Conservation (phyloP, 495 filamentous ascomycete genomes). For the Polyplosphaeria fusca region DNA sequence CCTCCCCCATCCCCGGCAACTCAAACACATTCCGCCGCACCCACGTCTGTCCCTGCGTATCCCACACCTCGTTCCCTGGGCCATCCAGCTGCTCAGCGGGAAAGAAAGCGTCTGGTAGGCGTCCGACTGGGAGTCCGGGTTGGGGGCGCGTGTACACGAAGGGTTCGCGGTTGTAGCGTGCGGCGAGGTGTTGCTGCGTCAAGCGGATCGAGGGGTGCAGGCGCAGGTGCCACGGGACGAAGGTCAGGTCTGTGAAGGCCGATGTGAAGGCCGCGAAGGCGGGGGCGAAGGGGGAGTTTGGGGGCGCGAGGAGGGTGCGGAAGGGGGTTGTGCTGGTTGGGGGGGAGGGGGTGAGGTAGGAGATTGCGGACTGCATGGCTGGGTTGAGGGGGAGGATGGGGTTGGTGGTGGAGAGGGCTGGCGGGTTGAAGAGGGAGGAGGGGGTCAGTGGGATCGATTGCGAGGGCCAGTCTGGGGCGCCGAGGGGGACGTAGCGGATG, state of each 20-base stretch:
- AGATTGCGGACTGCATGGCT: not conserved
- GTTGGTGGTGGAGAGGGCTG: not conserved
- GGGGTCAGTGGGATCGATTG: no score
- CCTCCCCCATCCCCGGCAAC: not conserved
- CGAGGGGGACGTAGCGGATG: slow-evolving; percentile 27
- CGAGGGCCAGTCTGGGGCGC: not conserved
- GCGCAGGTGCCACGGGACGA: slow-evolving; percentile 39
- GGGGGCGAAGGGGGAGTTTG: slow-evolving; percentile 21
- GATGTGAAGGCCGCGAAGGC: slow-evolving; percentile 37
- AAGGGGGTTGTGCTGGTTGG: slow-evolving; percentile 20
- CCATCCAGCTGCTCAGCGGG: not conserved
- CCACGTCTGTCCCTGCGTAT: not conserved
- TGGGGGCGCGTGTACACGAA: not conserved
- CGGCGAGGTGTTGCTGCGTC: not conserved
- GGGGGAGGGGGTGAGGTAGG: slow-evolving; percentile 16
- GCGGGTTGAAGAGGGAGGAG: not conserved
- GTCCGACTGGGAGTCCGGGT: not conserved
- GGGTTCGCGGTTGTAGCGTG: slow-evolving; percentile 3
- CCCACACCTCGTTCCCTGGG: not conserved
- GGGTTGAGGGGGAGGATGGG: not conserved
- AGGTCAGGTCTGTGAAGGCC: slow-evolving; percentile 36
- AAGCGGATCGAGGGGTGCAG: not conserved
- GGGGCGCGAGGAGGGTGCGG: slow-evolving; percentile 29
- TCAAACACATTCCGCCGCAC: not conserved
- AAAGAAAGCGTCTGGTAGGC: not conserved